Base-by-base conservation (phyloP, 2,329 filamentous ascomycete species). In the Nannizzia gypsea region DNA sequence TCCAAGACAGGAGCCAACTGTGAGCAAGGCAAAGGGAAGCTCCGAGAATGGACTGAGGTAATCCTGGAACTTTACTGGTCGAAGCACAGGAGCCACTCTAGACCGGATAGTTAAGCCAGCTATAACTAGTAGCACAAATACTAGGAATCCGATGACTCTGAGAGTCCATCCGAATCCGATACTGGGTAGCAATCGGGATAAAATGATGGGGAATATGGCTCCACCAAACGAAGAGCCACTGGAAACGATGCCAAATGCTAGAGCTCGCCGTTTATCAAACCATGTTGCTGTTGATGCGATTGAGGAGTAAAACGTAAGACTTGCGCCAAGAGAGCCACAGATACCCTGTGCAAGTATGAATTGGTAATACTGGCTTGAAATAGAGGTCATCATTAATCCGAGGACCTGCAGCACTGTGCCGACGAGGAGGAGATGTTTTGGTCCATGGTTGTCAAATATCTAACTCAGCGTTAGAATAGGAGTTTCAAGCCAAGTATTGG, bases 121-220 rank as follows among this genome's bases (percentile, higher is more conserved):
- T 62, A 86, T 74, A 34, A 78, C 69, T 62, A 81, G 75, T 61
- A 82, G 72, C 60, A 76, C 78, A 62, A 88, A 77, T 62, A 88
- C 83, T 52, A 87, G 72, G 60, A 88, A 83, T 11, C 82, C 74
- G 22, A 73, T 74, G 55, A 78, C 78, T 6, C 82, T 76, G 74
- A 85, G 82, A 0, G 80, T 72, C 83, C 81, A 85, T 46, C 73
- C 68, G 65, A 82, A 81, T 42, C 81, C 80, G 57, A 83, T 73
- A 52, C 74, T 31, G 0, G 73, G 73, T 54, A 85, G 79, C 22
- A 86, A 69, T 34, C 77, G 76, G 1, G 77, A 71, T 9, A 84
- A 76, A 77, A 86, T 82, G 66, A 85, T 83, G 0, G 83, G 83
- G 54, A 84, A 79, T 38, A 85, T 77, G 15, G 86, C 80, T 9